Conservation (phyloP, 192 early-diverging fungal species). For the Coemansia sp. region DNA sequence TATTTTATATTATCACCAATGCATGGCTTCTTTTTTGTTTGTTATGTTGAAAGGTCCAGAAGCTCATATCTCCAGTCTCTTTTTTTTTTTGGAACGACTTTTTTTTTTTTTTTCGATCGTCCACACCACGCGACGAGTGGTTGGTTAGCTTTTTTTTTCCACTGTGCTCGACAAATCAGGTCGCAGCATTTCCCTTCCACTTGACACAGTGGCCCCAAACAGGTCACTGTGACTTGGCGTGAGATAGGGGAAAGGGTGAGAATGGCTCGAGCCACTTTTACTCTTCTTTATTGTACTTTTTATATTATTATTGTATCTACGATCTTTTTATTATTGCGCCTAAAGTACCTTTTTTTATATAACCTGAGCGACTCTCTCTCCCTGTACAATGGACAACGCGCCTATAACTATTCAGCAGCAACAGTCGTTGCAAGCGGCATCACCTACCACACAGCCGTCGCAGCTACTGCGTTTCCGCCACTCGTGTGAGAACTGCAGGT, state of each 20-base stretch:
- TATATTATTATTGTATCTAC: background rate
- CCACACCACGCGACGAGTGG: background rate
- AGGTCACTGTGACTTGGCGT: slow-evolving; percentile 7
- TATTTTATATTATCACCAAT: background rate
- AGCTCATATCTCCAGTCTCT: background rate
- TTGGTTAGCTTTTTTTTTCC: background rate
- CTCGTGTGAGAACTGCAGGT: slow-evolving; percentile 57
- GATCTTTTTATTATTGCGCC: background rate
- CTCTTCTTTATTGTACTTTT: background rate
- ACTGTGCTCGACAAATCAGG: slow-evolving; percentile 5
- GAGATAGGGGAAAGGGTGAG: background rate
- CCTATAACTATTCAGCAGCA: slow-evolving; percentile 14
- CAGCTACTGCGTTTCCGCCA: slow-evolving; percentile 47
- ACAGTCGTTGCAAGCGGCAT: slow-evolving; percentile 7
- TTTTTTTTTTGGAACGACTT: background rate
- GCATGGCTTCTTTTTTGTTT: background rate
- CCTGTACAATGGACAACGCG: background rate
- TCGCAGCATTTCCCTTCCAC: background rate
- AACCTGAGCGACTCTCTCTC: background rate
- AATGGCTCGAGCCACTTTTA: background rate
- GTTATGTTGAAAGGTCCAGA: background rate
- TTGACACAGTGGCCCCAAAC: background rate
- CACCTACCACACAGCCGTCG: slow-evolving; percentile 14
- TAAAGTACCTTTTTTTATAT: background rate
- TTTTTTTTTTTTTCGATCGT: background rate